Evolutionary conservation across 176 grass and related monocot genomes (phyloP), one percentile per base, ranked within the genome.

Genomic region (Metroxylon sagu): DNA sequence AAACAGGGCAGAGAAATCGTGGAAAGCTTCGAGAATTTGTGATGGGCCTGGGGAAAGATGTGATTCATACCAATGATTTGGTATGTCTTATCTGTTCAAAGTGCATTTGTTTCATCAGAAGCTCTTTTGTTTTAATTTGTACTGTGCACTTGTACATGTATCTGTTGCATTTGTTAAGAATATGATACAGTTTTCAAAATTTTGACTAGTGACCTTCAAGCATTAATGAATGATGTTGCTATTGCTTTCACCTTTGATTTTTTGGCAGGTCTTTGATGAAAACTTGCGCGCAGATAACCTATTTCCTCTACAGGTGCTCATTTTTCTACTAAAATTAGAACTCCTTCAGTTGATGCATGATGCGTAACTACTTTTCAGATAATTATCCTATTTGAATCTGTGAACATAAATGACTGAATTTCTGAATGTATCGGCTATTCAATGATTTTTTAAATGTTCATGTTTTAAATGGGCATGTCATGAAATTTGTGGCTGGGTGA

Each of bases 21-120:
- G 93, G 87, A 17, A 77, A 81, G 26, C 81, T 98, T 69, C 64
- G 88, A 62, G 61, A 83, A 55, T 54, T 77, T 71, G 85, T 88
- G 17, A 72, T 82, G 68, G 53, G 52, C 62, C 69, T 95, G 35
- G 62, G 63, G 68, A 75, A 74, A 56, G 74, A 89, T 64, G 64
- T 69, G 61, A 82, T 76, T 26, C 83, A 95, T 70, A 70, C 83
- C 72, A 81, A 97, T 79, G 75, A 30, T 57, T 31, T 64, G 31
- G 93, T 98, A 98, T 65, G 72, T 53, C 12, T 63, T 39, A 10
- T 39, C 35, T 10, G 35, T 70, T 17, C 8, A 49, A 28, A 30
- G 25, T 48, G 57, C 19, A 54, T 67, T 53, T 39, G 1, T 57
- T 19, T 19, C 53, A 25, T 16, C 35, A 12, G 35, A 39, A 10